phyloP scores from a whole-genome alignment of 176 grass and related monocot genomes.

The Avena eriantha region DNA sequence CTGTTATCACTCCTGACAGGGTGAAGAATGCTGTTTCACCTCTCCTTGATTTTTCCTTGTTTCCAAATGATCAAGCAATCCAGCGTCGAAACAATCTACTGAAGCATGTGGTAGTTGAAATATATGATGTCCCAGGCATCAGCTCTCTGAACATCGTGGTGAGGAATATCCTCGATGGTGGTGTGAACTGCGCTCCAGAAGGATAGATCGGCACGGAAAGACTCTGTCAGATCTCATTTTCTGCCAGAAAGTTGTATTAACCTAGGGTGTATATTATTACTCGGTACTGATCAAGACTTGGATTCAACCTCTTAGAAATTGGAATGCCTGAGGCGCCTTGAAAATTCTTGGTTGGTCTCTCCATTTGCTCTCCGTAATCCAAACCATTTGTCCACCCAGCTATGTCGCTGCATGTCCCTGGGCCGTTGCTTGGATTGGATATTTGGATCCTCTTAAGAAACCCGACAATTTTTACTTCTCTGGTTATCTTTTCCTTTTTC shows the following conservation, averaged over 20 bases:
- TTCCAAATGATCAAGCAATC: slow-evolving; percentile 35
- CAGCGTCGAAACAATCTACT: slow-evolving; percentile 41
- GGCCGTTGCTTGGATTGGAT: too few species aligned
- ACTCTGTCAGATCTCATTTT: slow-evolving; percentile 88
- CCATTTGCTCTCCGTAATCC: too few species aligned
- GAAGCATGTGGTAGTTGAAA: slow-evolving; percentile 66
- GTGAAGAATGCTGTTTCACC: slow-evolving; percentile 71
- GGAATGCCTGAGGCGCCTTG: too few species aligned
- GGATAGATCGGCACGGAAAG: slow-evolving; percentile 93
- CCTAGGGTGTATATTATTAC: too few species aligned
- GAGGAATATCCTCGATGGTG: slow-evolving; percentile 87
- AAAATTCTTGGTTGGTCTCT: too few species aligned
- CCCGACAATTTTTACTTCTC: too few species aligned
- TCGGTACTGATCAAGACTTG: too few species aligned
- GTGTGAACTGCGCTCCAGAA: slow-evolving; percentile 89
- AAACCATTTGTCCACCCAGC: too few species aligned
- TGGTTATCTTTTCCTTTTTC: too few species aligned
- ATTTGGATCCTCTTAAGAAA: too few species aligned
- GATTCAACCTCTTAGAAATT: too few species aligned
- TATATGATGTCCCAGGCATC: slow-evolving; percentile 76
- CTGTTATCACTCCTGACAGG: slow-evolving; percentile 67
- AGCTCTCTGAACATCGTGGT: slow-evolving; percentile 81
- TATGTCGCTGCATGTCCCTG: too few species aligned
- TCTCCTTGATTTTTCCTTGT: slow-evolving; percentile 60
- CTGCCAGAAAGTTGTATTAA: slow-evolving; percentile 43